These are phyloP conservation scores for Pseudoturritis turrita DNA, from an alignment of 345 rosid species.

Conservation along the genomic window DNA sequence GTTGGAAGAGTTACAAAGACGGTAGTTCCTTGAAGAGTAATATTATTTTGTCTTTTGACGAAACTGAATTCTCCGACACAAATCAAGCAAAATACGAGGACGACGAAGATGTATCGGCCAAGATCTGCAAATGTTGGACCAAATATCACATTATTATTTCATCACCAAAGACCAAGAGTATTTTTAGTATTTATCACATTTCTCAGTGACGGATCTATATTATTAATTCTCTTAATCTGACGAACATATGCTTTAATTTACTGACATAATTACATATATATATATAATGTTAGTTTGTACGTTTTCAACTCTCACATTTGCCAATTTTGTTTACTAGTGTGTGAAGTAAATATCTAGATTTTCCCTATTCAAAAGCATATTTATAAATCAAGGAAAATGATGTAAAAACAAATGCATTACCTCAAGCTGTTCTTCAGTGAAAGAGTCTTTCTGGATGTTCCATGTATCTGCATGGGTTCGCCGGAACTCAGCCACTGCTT, in stretches of 20 bases:
- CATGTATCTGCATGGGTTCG: conserved; percentile 97
- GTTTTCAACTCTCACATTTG: background rate
- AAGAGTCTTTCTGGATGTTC: conserved; percentile 84
- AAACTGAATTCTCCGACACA: background rate
- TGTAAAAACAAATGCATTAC: conserved; percentile 31
- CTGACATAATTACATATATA: too few relatives aligned
- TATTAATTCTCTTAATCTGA: background rate
- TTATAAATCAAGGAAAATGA: background rate
- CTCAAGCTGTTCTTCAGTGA: conserved; percentile 97
- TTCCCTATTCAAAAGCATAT: background rate
- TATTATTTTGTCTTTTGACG: background rate
- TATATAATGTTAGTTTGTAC: background rate
- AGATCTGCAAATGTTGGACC: conserved; percentile 53
- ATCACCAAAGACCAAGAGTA: background rate
- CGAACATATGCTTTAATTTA: background rate
- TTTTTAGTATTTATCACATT: background rate
- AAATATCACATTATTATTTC: background rate
- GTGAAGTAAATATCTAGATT: background rate
- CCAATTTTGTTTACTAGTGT: background rate
- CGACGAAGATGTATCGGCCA: conserved; percentile 92
- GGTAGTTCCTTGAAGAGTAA: background rate
- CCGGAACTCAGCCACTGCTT: conserved; percentile 96
- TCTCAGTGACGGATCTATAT: background rate
- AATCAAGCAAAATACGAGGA: conserved; percentile 92
- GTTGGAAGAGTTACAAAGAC: background rate